These are phyloP conservation scores for Sechiopsis laciniata DNA, from an alignment of 306 rosid genomes.

Conservation along the genomic window DNA sequence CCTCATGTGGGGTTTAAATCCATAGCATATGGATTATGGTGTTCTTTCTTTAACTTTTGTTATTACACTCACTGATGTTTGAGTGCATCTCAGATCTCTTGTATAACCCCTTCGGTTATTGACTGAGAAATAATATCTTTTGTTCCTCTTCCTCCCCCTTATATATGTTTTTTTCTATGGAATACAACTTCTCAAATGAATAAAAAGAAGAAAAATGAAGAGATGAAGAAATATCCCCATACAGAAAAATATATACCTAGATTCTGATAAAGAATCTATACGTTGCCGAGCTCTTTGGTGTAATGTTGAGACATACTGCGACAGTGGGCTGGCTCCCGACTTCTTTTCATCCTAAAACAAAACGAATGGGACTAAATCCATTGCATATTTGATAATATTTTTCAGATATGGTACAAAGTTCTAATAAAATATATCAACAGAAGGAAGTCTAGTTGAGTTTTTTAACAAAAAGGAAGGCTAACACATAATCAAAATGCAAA, in stretches of 20 bases:
- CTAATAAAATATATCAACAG: background rate
- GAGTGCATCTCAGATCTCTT: background rate
- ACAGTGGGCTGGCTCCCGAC: conserved; percentile 55
- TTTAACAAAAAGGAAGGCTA: background rate
- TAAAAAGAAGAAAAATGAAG: conserved; percentile 11
- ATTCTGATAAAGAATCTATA: conserved; percentile 49
- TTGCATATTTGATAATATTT: background rate
- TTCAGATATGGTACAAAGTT: background rate
- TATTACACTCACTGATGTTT: background rate
- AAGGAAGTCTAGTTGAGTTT: background rate
- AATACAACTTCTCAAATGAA: background rate
- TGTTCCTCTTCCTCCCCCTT: background rate
- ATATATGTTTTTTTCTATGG: background rate
- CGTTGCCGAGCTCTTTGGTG: conserved; percentile 61
- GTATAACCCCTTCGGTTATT: conserved; percentile 28
- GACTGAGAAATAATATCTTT: conserved; percentile 20
- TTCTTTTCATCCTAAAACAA: conserved; percentile 59
- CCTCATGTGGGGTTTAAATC: background rate
- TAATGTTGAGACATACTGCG: conserved; percentile 42
- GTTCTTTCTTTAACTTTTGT: background rate
- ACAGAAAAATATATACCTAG: conserved; percentile 45
- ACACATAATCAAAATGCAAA: background rate
- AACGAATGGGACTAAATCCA: background rate
- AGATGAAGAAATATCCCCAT: background rate
- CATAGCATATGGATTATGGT: background rate